A percentile compares a stretch with the other conserved stretches of the same genome.
These are phyloP conservation scores for Lentinula aciculospora DNA, from an alignment of 768 basidiomycete genomes.

Conservation along the genomic window DNA sequence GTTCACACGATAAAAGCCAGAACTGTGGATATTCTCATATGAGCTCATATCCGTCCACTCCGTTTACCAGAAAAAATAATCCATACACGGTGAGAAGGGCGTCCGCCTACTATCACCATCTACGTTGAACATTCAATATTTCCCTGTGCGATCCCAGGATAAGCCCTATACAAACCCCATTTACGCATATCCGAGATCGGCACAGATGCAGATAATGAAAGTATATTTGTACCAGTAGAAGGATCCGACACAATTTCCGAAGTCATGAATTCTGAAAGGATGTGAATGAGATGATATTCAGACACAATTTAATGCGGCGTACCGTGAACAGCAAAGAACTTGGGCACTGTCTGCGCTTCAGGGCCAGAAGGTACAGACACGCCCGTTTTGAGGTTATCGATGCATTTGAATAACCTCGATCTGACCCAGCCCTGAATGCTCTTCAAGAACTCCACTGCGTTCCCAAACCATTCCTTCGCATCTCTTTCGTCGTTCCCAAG, in stretches of 20 bases:
- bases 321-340: conserved; percentile 39
- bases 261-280: conserved; percentile 15
- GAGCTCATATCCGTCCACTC: too few species aligned
- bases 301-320: conserved; percentile 3
- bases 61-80: too few species aligned
- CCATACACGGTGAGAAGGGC: too few species aligned
- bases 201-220: conserved; percentile 11
- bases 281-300: background rate
- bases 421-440: conserved; percentile 31
- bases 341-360: conserved; percentile 26
- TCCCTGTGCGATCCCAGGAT: conserved; percentile 39
- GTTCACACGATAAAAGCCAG: background rate
- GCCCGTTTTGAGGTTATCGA: conserved; percentile 34
- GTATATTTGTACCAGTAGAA: conserved; percentile 11
- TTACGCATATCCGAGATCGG: conserved; percentile 21
- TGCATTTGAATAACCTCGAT: conserved; percentile 31
- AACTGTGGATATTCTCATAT: too few species aligned
- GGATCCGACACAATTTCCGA: conserved; percentile 10
- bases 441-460: conserved; percentile 13
- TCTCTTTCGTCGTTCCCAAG: conserved; percentile 13
- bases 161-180: conserved; percentile 44
- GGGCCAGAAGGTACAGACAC: conserved; percentile 18
- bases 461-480: conserved; percentile 17
- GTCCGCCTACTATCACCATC: too few species aligned
- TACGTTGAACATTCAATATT: background rate